Evolutionary conservation across 306 rosid genomes (phyloP).

Genomic region (Castanea sativa): DNA sequence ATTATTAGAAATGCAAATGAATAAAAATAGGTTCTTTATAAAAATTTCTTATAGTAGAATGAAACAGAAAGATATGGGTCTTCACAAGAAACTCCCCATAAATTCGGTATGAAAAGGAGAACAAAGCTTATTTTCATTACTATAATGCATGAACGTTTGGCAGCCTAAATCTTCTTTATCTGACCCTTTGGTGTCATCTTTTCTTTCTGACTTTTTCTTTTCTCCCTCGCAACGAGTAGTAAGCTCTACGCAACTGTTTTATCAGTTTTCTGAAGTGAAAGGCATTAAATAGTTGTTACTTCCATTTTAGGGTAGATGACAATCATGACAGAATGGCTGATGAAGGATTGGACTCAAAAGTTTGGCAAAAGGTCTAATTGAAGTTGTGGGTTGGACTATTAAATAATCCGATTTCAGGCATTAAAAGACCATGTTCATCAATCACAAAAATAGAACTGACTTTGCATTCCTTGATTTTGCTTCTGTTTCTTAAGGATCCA

Average conservation of each 20-base stretch:
- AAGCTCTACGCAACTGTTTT: background rate
- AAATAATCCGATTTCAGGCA: background rate
- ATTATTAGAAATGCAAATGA: too few species aligned
- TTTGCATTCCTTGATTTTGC: too few species aligned
- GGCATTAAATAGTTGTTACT: background rate
- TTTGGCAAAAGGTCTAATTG: background rate
- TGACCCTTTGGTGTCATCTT: background rate
- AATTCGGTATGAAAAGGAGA: background rate
- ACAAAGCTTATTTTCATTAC: background rate
- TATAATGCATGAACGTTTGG: background rate
- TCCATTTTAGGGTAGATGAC: background rate
- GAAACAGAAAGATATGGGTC: background rate
- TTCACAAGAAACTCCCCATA: background rate
- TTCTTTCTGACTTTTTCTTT: background rate
- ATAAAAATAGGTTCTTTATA: too few species aligned
- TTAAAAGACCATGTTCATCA: too few species aligned
- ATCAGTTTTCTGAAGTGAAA: background rate
- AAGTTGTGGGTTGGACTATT: background rate
- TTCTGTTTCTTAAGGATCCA: too few species aligned
- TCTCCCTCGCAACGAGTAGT: background rate
- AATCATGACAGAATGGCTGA: background rate
- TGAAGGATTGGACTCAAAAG: background rate
- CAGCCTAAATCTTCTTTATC: background rate
- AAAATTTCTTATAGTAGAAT: too few species aligned
- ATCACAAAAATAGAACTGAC: too few species aligned